Conservation (phyloP, 176 grass and related monocot genomes). For the Triticum monococcum region DNA sequence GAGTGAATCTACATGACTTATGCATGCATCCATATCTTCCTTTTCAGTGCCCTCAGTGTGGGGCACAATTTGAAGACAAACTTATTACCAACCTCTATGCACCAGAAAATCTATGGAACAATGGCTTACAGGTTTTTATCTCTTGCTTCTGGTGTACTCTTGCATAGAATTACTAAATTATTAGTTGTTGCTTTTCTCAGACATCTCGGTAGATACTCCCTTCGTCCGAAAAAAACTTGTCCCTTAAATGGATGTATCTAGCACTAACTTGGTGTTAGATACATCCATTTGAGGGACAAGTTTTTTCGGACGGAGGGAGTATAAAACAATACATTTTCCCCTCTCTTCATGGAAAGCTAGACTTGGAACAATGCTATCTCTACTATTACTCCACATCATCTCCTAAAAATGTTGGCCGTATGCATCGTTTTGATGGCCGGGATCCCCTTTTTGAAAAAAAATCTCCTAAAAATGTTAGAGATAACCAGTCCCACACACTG, state of each 20-base stretch:
- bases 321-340: background rate
- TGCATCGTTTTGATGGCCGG: no score
- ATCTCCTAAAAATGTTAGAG: no score
- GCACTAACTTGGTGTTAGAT: no score
- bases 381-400: background rate
- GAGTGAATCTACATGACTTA: background rate
- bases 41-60: conserved; percentile 60
- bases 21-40: background rate
- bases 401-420: no score
- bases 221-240: no score
- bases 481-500: no score
- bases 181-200: background rate
- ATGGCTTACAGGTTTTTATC: background rate
- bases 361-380: background rate
- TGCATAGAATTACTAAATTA: background rate
- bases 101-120: conserved; percentile 9
- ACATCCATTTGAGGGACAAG: no score
- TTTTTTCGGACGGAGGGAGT: no score
- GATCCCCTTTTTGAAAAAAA: no score
- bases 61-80: conserved; percentile 39
- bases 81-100: conserved; percentile 61
- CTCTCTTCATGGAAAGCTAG: no score
- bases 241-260: no score
- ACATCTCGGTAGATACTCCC: background rate
- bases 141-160: background rate